These are phyloP conservation scores for Aspergillus caelatus DNA, from an alignment of 2,329 filamentous ascomycete species.

Conservation along the genomic window DNA sequence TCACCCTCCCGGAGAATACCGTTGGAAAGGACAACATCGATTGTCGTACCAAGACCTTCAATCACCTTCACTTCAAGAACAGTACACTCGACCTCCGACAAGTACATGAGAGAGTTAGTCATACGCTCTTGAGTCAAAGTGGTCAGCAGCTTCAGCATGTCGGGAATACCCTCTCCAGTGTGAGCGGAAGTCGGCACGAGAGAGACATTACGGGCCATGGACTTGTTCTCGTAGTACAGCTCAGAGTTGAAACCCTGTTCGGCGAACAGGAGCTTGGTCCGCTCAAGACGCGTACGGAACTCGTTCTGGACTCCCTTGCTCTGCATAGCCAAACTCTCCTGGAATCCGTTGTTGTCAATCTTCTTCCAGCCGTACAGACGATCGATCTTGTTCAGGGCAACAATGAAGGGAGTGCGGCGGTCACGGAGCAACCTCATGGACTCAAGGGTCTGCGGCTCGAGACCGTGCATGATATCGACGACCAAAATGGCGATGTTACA, in stretches of 20 bases:
- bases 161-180: slow-evolving; percentile 98
- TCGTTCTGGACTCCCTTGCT: slow-evolving; percentile 92
- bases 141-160: slow-evolving; percentile 95
- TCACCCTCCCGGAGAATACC: slow-evolving; percentile 94
- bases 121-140: slow-evolving; percentile 95
- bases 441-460: slow-evolving; percentile 95
- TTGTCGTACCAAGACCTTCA: slow-evolving; percentile 97
- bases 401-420: slow-evolving; percentile 95
- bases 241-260: slow-evolving; percentile 99
- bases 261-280: slow-evolving; percentile 90
- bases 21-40: slow-evolving; percentile 95
- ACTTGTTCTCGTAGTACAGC: slow-evolving; percentile 97
- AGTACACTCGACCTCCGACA: slow-evolving; percentile 95
- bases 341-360: slow-evolving; percentile 97
- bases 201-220: slow-evolving; percentile 92
- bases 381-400: slow-evolving; percentile 99
- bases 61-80: slow-evolving; percentile 99
- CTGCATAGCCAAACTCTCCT: slow-evolving; percentile 85
- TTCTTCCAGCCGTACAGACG: slow-evolving; percentile 99
- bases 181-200: slow-evolving; percentile 95
- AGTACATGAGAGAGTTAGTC: slow-evolving; percentile 96
- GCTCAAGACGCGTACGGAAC: slow-evolving; percentile 84
- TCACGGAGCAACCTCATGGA: slow-evolving; percentile 94
- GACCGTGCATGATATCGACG: slow-evolving; percentile 99
- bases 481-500: slow-evolving; percentile 99